phyloP scores from a whole-genome alignment of 2,329 filamentous ascomycete genomes.

The Colletotrichum spinosum region DNA sequence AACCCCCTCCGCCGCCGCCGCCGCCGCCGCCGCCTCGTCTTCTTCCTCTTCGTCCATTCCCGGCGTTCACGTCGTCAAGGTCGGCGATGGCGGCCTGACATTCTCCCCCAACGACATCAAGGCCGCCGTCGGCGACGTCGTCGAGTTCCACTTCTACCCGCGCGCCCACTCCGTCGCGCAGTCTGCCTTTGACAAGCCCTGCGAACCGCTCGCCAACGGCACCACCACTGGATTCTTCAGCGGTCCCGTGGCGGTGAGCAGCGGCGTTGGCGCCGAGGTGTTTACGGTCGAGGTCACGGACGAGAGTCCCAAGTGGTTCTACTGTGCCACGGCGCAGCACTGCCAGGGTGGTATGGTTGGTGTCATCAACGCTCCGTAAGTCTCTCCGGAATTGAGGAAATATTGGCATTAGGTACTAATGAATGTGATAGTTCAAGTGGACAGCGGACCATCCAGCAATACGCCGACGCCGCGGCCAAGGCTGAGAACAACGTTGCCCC shows the following conservation, averaged over 20 bases:
- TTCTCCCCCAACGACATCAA: conserved; percentile 64
- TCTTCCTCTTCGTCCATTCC: conserved; percentile 1
- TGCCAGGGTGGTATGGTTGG: conserved; percentile 72
- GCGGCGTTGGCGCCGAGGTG: conserved; percentile 37
- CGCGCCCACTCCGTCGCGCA: conserved; percentile 72
- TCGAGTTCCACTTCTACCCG: conserved; percentile 58
- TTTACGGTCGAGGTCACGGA: conserved; percentile 47
- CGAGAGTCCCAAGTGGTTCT: conserved; percentile 71
- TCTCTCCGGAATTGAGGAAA: too few relatives aligned
- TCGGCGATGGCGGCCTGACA: conserved; percentile 48
- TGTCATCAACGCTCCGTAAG: conserved; percentile 46
- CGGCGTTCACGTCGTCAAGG: conserved; percentile 40
- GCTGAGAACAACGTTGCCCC: conserved; percentile 34
- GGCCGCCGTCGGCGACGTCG: conserved; percentile 60
- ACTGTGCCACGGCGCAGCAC: conserved; percentile 70
- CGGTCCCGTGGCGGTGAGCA: conserved; percentile 51
- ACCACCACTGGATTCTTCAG: conserved; percentile 60
- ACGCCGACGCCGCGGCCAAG: conserved; percentile 21
- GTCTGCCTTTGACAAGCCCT: conserved; percentile 70
- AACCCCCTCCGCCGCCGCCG: conserved; percentile 6
- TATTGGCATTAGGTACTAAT: too few relatives aligned
- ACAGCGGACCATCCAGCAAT: conserved; percentile 23
- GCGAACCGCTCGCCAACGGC: conserved; percentile 61
- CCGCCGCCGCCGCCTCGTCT: conserved; percentile 12
- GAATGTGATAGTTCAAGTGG: not conserved